Conservation (phyloP, 768 basidiomycete genomes). For the Tylopilus balloui region DNA sequence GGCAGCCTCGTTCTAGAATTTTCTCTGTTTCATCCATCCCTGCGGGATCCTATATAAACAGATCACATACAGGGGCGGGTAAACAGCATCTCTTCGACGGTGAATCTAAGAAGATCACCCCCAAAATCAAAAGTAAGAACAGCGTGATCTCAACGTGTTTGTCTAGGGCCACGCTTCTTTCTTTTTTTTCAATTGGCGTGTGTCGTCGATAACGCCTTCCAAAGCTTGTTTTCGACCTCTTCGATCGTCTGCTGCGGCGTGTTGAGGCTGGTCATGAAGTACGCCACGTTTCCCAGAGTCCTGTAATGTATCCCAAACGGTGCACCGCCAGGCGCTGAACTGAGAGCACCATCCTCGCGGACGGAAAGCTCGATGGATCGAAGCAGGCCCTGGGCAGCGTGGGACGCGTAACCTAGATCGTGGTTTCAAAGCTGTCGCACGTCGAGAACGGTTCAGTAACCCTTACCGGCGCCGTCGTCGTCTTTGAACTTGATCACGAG, state of each 20-base stretch:
- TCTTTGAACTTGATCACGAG: conserved; percentile 72
- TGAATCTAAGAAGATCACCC: not conserved
- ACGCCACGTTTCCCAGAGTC: conserved; percentile 88
- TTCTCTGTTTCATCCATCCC: not conserved
- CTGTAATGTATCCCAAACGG: conserved; percentile 76
- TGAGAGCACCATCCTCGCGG: conserved; percentile 24
- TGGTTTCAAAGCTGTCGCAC: not conserved
- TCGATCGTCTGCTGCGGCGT: conserved; percentile 52
- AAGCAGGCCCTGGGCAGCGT: conserved; percentile 62
- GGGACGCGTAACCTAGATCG: conserved; percentile 49
- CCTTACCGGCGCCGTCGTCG: conserved; percentile 46
- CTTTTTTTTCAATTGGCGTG: not conserved
- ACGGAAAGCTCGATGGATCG: conserved; percentile 41
- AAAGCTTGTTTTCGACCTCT: conserved; percentile 60
- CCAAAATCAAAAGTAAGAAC: not conserved
- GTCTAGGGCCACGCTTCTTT: not conserved
- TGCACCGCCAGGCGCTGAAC: conserved; percentile 48
- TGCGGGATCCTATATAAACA: not conserved
- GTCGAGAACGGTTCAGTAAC: not conserved
- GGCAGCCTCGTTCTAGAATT: not conserved
- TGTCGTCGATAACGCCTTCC: conserved; percentile 30
- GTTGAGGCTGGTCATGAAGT: conserved; percentile 88
- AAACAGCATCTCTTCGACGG: not conserved
- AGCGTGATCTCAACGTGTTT: not conserved
- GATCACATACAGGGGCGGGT: not conserved